Base-by-base conservation (phyloP, 1,139 yeast genomes). In the Pichia sp. region DNA sequence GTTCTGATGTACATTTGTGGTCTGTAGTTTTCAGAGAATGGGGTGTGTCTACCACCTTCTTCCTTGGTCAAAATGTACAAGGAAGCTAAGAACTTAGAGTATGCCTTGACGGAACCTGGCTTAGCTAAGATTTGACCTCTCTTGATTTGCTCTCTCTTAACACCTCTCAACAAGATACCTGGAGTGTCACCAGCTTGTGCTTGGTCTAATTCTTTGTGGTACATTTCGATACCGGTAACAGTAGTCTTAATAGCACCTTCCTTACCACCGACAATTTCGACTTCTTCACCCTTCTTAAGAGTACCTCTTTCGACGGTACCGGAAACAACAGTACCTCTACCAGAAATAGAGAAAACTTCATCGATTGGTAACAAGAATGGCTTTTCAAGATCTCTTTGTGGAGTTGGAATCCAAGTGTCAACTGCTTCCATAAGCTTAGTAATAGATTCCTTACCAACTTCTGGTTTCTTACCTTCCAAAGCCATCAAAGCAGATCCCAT, bases 121-220 rank as follows among this genome's bases (percentile, higher is more conserved):
- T 87, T 87, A 58, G 94, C 82, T 58, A 88, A 71, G 53, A 91
- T 94, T 97, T 91, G 91, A 70, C 98, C 98, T 72, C 98, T 86
- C 67, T 76, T 74, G 54, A 91, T 73, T 60, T 91, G 95, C 60
- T 91, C 98, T 72, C 97, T 87, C 78, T 87, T 88, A 62, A 88
- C 77, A 75, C 98, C 98, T 76, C 98, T 87, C 63, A 91, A 75
- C 64, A 91, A 72, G 55, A 91, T 78, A 69, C 98, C 98, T 63
- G 96, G 94, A 67, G 93, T 91, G 72, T 91, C 98, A 73, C 98
- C 98, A 57, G 96, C 97, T 78, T 82, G 83, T 51, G 97, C 97
- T 56, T 79, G 75, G 68, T 87, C 97, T 58, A 91, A 79, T 64
- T 91, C 97, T 76, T 91, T 91, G 77, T 87, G 88, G 79, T 88